Percentiles rank a stretch among this genome's conserved stretches.
These are phyloP conservation scores for Hyphodiscus sp. DNA, from an alignment of 2,329 filamentous ascomycete genomes.

Conservation along the genomic window DNA sequence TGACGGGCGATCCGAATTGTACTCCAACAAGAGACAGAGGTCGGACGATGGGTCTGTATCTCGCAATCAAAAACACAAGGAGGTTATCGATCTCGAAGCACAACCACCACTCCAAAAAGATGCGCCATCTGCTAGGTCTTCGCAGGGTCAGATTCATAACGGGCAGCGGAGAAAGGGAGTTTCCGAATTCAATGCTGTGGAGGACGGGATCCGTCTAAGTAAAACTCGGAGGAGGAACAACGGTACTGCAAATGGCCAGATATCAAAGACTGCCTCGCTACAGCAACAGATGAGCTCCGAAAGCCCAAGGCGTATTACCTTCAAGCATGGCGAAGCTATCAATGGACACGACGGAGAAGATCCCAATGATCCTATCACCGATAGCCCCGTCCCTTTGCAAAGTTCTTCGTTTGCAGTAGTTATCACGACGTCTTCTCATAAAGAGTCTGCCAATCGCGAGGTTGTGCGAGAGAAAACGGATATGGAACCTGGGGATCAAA, in stretches of 20 bases:
- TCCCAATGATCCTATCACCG: background rate
- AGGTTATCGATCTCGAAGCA: background rate
- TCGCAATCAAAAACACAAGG: background rate
- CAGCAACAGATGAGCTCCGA: background rate
- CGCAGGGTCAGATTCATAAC: background rate
- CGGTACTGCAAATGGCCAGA: background rate
- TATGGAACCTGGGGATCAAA: background rate
- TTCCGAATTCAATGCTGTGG: background rate
- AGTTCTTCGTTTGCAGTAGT: no score
- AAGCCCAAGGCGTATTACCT: background rate
- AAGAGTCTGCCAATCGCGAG: no score
- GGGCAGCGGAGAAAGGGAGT: background rate
- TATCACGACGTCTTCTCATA: no score
- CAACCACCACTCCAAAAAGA: background rate
- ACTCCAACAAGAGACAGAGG: background rate
- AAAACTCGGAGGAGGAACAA: background rate
- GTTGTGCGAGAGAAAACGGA: background rate
- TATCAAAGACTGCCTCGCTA: background rate
- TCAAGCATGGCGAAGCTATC: background rate
- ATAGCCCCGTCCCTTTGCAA: background rate
- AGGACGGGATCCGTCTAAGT: background rate
- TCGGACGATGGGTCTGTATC: background rate
- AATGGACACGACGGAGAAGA: background rate
- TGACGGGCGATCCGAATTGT: background rate
- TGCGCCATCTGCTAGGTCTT: background rate